Base-by-base conservation (phyloP, 257 asterid species). In the Lycium barbarum region DNA sequence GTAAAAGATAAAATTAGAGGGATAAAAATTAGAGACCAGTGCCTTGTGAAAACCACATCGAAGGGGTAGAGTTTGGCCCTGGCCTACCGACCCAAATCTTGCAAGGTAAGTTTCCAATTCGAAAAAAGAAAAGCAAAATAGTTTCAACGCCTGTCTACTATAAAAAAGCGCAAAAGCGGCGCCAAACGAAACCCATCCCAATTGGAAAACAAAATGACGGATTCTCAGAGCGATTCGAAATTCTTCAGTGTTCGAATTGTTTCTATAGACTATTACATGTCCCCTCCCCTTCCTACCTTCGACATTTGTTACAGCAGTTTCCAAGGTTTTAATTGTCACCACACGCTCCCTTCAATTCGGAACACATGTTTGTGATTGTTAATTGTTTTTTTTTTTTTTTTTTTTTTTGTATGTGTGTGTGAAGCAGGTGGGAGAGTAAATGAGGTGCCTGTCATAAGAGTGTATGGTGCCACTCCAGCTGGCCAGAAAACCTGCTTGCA, bases 401-500 rank as follows among this genome's bases (percentile, higher is more conserved):
- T 26, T 26, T 26, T 26, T 26, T 26, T 26, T 26, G 33, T 26
- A 26, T 26, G 33, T 26, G 33, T 26, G 33, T 18, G 18, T 62
- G 43, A 86, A 71, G 33, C 89, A 94, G 99, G 99, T 84, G 99
- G 97, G 91, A 93, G 93, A 87, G 98, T 93, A 88, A 93, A 88
- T 85, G 97, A 94, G 87, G 98, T 96, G 83, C 98, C 99, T 3
- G 98, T 96, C 80, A 91, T 96, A 83, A 91, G 97, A 88, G 88
- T 96, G 73, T 96, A 92, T 73, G 99, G 99, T 33, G 90, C 99
- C 26, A 96, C 98, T 55, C 97, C 98, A 33, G 97, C 95, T 86
- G 99, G 97, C 66, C 99, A 96, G 90, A 96, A 94, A 88, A 88
- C 99, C 81, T 96, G 98, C 87, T 88, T 96, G 96, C 99, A 96